These are phyloP conservation scores for Trichoderma cornu-damae DNA, from an alignment of 2,329 filamentous ascomycete genomes.

Conservation along the genomic window DNA sequence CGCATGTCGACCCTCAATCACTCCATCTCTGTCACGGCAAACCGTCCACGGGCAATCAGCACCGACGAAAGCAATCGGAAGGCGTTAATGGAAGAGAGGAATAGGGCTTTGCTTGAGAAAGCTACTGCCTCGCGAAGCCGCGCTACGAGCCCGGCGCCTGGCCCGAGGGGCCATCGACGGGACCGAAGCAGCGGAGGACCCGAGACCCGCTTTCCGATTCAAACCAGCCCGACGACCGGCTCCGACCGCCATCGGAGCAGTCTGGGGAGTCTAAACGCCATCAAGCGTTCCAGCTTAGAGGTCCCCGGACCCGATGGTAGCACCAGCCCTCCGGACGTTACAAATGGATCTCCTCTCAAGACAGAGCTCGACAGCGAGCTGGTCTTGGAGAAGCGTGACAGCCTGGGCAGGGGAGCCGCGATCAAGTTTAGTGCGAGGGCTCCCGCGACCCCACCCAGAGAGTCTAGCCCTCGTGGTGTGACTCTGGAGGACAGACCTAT, in stretches of 20 bases:
- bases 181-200: conserved; percentile 71
- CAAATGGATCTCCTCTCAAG: conserved; percentile 39
- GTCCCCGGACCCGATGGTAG: conserved; percentile 60
- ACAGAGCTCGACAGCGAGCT: conserved; percentile 21
- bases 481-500: conserved; percentile 50
- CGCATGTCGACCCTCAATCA: conserved; percentile 70
- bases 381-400: conserved; percentile 56
- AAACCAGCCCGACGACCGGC: conserved; percentile 57
- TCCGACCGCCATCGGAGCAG: conserved; percentile 49
- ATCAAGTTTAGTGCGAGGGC: conserved; percentile 45
- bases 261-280: conserved; percentile 45
- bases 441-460: conserved; percentile 30
- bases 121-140: conserved; percentile 61
- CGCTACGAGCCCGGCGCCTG: conserved; percentile 66
- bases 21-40: conserved; percentile 51
- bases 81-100: conserved; percentile 89
- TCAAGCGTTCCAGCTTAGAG: conserved; percentile 68
- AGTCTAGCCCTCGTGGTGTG: conserved; percentile 39
- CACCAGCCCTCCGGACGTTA: conserved; percentile 35
- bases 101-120: conserved; percentile 71
- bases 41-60: conserved; percentile 78
- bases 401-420: conserved; percentile 47
- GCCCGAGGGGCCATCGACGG: conserved; percentile 61
- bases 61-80: conserved; percentile 94
- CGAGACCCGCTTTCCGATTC: conserved; percentile 80